Percentiles rank a stretch among this genome's conserved stretches.
phyloP scores from a whole-genome alignment of 2,329 filamentous ascomycete species.

The Diplodia sapinea region DNA sequence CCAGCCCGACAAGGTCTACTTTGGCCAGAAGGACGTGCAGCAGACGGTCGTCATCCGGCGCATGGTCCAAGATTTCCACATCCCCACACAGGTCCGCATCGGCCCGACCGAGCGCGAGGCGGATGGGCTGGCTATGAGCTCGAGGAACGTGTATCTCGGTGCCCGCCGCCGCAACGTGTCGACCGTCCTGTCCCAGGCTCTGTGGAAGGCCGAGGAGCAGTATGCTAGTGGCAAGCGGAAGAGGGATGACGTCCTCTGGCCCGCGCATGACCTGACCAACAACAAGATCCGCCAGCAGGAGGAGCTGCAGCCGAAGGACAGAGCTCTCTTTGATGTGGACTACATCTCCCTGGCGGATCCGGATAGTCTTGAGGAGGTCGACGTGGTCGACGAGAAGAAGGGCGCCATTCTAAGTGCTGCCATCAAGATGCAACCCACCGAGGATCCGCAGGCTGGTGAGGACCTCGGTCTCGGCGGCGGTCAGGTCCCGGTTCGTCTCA shows the following conservation, averaged over 20 bases:
- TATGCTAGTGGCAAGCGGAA: constrained; percentile 63
- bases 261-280: constrained; percentile 67
- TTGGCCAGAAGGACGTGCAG: constrained; percentile 97
- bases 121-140: constrained; percentile 89
- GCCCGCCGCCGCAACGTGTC: constrained; percentile 72
- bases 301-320: constrained; percentile 61
- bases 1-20: constrained; percentile 79
- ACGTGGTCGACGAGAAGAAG: constrained; percentile 68
- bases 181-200: constrained; percentile 71
- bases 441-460: constrained; percentile 72
- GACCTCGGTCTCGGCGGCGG: constrained; percentile 72
- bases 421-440: constrained; percentile 84
- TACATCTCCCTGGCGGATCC: constrained; percentile 92
- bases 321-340: constrained; percentile 81
- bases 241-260: constrained; percentile 72
- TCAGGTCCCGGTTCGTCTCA: constrained; percentile 80
- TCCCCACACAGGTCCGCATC: constrained; percentile 76
- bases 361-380: constrained; percentile 78
- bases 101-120: constrained; percentile 74
- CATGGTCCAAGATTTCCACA: constrained; percentile 85
- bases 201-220: constrained; percentile 71
- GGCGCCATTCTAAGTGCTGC: constrained; percentile 90
- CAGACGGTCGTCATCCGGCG: constrained; percentile 89
- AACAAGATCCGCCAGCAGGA: constrained; percentile 66
- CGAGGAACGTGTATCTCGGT: constrained; percentile 91